These are phyloP conservation scores for Ophiocordyceps australis DNA, from an alignment of 2,329 filamentous ascomycete genomes.

Conservation along the genomic window DNA sequence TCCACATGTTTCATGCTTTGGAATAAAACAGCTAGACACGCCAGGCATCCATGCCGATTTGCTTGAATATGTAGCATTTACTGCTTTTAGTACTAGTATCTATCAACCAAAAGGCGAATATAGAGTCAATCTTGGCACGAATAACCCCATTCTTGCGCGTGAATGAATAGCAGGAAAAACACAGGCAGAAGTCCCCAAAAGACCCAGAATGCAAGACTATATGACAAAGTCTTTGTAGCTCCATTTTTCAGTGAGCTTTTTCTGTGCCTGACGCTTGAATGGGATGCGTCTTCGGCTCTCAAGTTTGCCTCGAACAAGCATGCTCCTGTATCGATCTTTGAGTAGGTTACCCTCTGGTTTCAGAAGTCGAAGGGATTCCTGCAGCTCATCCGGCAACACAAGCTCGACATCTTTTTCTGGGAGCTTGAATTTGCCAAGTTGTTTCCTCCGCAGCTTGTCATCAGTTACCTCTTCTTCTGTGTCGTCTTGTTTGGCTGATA, in stretches of 20 bases:
- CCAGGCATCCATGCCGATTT: no score
- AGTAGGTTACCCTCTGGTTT: slow-evolving; percentile 94
- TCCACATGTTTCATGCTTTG: no score
- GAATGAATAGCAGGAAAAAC: not conserved
- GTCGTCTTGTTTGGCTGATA: slow-evolving; percentile 23
- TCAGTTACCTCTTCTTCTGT: slow-evolving; percentile 41
- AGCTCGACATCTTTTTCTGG: slow-evolving; percentile 70
- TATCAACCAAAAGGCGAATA: no score
- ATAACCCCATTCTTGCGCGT: no score
- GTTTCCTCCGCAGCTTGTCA: slow-evolving; percentile 46
- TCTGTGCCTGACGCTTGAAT: slow-evolving; percentile 69
- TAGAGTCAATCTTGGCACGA: no score
- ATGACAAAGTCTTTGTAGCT: slow-evolving; percentile 75
- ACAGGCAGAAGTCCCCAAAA: not conserved
- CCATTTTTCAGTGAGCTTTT: slow-evolving; percentile 87
- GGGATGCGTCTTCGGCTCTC: slow-evolving; percentile 64
- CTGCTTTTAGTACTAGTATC: no score
- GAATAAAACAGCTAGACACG: no score
- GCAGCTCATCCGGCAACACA: slow-evolving; percentile 64
- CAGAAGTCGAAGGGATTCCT: slow-evolving; percentile 63
- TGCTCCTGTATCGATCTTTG: slow-evolving; percentile 76
- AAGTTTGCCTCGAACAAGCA: slow-evolving; percentile 77
- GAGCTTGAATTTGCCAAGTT: slow-evolving; percentile 55
- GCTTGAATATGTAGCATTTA: no score
- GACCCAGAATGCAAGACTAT: slow-evolving; percentile 1